Percentiles rank a stretch among this genome's conserved stretches.
Evolutionary conservation across 2,329 filamentous ascomycete species (phyloP).

Genomic region (Atkinsonella texensis): DNA sequence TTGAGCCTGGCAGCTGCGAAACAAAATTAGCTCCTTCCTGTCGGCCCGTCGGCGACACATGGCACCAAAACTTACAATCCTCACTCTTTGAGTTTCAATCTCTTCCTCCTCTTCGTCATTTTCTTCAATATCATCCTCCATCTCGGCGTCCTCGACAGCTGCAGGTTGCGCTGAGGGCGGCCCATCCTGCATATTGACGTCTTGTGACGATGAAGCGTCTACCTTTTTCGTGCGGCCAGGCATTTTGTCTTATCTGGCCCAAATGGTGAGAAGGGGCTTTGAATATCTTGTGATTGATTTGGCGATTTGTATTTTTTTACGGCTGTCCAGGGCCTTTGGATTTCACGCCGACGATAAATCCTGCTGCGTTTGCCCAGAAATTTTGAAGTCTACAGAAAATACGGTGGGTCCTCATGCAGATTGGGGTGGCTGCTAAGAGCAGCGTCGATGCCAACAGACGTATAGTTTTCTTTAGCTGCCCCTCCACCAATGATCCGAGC

Average conservation of each 20-base stretch:
- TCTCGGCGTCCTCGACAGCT: constrained; percentile 22
- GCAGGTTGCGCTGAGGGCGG: constrained; percentile 25
- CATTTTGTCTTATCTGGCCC: constrained; percentile 17
- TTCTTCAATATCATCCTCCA: constrained; percentile 15
- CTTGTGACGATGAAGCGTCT: constrained; percentile 19
- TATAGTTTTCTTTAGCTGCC: not conserved
- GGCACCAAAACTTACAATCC: constrained; percentile 37
- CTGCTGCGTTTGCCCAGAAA: constrained; percentile 3
- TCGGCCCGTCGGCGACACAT: not conserved
- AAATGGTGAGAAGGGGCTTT: no score
- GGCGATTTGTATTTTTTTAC: no score
- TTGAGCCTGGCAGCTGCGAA: constrained; percentile 66
- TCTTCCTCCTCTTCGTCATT: constrained; percentile 33
- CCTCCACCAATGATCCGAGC: not conserved
- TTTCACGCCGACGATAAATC: not conserved
- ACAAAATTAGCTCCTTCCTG: not conserved
- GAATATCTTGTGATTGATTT: not conserved
- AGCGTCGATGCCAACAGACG: accelerated
- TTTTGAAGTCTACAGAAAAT: constrained; percentile 6
- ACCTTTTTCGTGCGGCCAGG: constrained; percentile 26
- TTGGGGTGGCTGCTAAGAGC: not conserved
- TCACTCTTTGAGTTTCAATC: constrained; percentile 42
- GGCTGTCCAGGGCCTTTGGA: not conserved
- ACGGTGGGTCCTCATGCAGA: not conserved
- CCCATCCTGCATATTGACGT: constrained; percentile 34